Percentiles rank a stretch among this genome's conserved stretches.
Evolutionary conservation across 2,329 filamentous ascomycete genomes (phyloP).

Genomic region (Trichoderma breve): DNA sequence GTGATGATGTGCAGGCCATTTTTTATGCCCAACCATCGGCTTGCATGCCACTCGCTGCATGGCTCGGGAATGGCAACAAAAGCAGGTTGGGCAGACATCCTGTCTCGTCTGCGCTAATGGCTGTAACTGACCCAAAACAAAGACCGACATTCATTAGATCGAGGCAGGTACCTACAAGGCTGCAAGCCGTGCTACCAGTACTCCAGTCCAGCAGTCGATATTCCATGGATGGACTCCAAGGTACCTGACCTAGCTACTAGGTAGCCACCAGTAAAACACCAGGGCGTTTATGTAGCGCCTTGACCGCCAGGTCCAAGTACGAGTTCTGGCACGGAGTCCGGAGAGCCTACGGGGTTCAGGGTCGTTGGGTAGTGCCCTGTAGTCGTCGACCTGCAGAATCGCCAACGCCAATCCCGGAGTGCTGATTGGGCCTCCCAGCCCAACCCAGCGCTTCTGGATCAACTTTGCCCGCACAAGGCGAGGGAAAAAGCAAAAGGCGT

Average conservation of each 20-base stretch:
- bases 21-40: conserved; percentile 17
- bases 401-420: conserved; percentile 3
- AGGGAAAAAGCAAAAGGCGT: neutral
- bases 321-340: neutral
- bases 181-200: conserved; percentile 1
- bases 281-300: conserved; percentile 9
- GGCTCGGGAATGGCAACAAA: conserved; percentile 5
- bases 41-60: neutral
- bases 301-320: conserved; percentile 1
- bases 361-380: neutral
- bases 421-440: conserved; percentile 5
- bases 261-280: neutral
- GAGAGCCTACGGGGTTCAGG: neutral
- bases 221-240: neutral
- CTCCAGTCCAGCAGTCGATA: too few species aligned
- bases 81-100: conserved; percentile 10
- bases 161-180: conserved; percentile 10
- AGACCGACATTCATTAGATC: conserved; percentile 7
- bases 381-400: conserved; percentile 5
- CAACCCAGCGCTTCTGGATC: conserved; percentile 1
- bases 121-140: neutral
- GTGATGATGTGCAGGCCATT: conserved; percentile 15
- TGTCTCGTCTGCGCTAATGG: neutral
- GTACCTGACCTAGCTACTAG: neutral
- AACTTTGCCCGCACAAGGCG: neutral